Evolutionary conservation across 805 yeast species (phyloP).

Genomic region (Suhomyces sp.): DNA sequence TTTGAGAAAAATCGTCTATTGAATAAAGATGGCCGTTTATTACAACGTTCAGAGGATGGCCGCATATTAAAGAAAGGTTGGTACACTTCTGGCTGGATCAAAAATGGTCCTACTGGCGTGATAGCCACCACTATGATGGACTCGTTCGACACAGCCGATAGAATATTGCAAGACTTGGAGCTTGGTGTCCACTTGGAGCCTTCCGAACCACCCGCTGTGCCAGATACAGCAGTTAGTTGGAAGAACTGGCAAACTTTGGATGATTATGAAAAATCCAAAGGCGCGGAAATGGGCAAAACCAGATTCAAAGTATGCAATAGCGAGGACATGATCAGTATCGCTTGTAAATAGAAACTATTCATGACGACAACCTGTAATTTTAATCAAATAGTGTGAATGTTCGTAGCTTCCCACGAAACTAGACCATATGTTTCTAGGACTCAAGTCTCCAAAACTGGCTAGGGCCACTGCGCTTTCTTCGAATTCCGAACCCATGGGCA

Average conservation of each 20-base stretch:
- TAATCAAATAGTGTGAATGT: conserved; percentile 30
- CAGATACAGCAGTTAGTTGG: conserved; percentile 49
- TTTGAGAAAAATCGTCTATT: conserved; percentile 30
- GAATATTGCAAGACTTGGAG: conserved; percentile 55
- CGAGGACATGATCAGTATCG: conserved; percentile 47
- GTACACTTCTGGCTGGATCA: conserved; percentile 89
- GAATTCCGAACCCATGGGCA: background rate
- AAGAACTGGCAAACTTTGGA: conserved; percentile 63
- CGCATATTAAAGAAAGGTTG: conserved; percentile 42
- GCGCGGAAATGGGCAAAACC: conserved; percentile 47
- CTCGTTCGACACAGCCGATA: conserved; percentile 70
- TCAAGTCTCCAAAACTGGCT: background rate
- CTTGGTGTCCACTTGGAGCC: conserved; percentile 22
- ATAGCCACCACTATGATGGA: conserved; percentile 89
- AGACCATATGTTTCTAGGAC: conserved; percentile 15
- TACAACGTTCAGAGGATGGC: conserved; percentile 13
- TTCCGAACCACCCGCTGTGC: conserved; percentile 1
- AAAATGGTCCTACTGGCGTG: conserved; percentile 82
- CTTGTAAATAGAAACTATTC: conserved; percentile 5
- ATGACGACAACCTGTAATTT: conserved; percentile 27
- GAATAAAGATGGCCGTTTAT: conserved; percentile 35
- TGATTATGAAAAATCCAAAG: conserved; percentile 47
- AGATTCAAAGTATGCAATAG: conserved; percentile 54
- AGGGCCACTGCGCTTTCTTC: background rate
- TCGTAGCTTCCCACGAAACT: conserved; percentile 24